Evolutionary conservation across 2,329 filamentous ascomycete genomes (phyloP).

Genomic region (Sporothrix luriei): DNA sequence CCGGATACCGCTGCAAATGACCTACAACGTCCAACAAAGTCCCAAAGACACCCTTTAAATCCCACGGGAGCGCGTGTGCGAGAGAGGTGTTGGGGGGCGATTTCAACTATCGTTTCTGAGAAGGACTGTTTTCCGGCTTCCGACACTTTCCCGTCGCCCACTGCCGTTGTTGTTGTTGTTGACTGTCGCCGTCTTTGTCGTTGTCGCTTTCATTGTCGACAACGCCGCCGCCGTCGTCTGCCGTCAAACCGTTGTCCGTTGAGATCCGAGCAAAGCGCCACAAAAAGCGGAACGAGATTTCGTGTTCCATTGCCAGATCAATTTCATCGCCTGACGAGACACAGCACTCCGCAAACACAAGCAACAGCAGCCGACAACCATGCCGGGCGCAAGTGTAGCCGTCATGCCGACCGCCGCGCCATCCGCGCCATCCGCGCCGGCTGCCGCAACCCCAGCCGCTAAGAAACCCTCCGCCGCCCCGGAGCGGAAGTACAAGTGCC

Average conservation of each 20-base stretch:
- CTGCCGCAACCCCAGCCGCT: constrained; percentile 64
- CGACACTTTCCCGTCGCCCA: constrained; percentile 40
- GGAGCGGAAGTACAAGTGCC: constrained; percentile 99
- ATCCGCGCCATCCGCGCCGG: constrained; percentile 68
- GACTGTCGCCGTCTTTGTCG: constrained; percentile 40
- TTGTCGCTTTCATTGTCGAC: constrained; percentile 34
- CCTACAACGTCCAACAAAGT: constrained; percentile 53
- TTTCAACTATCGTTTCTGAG: constrained; percentile 62
- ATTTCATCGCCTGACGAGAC: not conserved
- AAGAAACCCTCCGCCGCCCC: constrained; percentile 77
- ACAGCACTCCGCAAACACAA: constrained; percentile 37
- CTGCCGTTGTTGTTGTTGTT: constrained; percentile 32
- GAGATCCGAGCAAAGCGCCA: not conserved
- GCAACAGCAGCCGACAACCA: constrained; percentile 49
- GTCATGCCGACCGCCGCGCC: constrained; percentile 64
- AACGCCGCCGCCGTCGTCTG: constrained; percentile 38
- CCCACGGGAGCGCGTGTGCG: constrained; percentile 67
- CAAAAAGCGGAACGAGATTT: constrained; percentile 7
- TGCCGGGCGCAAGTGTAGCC: constrained; percentile 72
- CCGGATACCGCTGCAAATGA: constrained; percentile 57
- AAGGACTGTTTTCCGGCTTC: constrained; percentile 42
- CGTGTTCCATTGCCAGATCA: not conserved
- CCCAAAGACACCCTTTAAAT: constrained; percentile 70
- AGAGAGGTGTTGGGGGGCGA: constrained; percentile 58
- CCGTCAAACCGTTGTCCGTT: constrained; percentile 24